Evolutionary conservation across 1,284 basidiomycete species (phyloP).

Genomic region (Rhodotorula sp.): DNA sequence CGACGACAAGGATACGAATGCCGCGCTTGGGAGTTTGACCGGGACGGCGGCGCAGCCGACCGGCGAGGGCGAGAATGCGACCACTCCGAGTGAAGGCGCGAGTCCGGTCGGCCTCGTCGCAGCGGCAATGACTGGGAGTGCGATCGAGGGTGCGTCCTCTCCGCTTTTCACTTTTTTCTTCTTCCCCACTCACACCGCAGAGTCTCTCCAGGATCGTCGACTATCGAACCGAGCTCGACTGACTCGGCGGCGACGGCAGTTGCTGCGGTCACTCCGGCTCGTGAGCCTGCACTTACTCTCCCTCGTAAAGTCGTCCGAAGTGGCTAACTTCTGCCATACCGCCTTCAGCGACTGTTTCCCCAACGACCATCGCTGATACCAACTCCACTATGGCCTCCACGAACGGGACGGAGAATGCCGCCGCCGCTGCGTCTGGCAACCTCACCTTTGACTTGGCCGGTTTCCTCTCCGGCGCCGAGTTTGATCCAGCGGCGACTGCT

Average conservation of each 20-base stretch:
- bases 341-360: neutral
- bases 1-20: neutral
- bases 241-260: neutral
- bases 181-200: neutral
- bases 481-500: neutral
- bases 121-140: neutral
- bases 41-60: neutral
- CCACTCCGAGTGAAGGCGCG: neutral
- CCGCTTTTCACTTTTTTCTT: neutral
- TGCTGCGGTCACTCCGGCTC: neutral
- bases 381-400: neutral
- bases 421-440: neutral
- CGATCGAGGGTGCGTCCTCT: neutral
- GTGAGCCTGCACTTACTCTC: neutral
- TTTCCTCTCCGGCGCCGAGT: neutral
- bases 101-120: neutral
- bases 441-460: neutral
- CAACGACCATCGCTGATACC: too few relatives aligned
- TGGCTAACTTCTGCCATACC: neutral
- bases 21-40: neutral
- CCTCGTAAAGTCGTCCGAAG: too few relatives aligned
- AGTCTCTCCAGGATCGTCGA: neutral
- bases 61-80: neutral
- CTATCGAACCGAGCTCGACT: neutral
- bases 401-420: neutral